A percentile compares a stretch with the other conserved stretches of the same genome.
Evolutionary conservation across 2,329 filamentous ascomycete species (phyloP).

Genomic region (Macroventuria anomochaeta): DNA sequence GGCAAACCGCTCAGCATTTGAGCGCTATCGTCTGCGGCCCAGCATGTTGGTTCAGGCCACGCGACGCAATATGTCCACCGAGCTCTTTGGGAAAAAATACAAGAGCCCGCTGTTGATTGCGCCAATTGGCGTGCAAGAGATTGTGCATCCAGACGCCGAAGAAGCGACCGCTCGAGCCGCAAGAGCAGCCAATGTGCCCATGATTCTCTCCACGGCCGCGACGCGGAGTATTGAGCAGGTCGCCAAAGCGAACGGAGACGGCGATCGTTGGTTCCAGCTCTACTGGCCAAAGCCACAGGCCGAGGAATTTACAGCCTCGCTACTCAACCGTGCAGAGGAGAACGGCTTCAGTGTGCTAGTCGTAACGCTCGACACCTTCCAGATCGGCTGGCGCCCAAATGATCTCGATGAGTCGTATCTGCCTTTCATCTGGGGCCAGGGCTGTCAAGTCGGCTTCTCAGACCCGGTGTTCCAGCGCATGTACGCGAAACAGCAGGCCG

Average conservation of each 20-base stretch:
- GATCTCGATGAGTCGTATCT: slow-evolving; percentile 70
- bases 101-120: slow-evolving; percentile 66
- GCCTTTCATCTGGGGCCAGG: slow-evolving; percentile 61
- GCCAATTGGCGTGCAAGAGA: slow-evolving; percentile 72
- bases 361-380: slow-evolving; percentile 75
- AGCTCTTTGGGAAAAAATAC: slow-evolving; percentile 53
- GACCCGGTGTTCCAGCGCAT: slow-evolving; percentile 47
- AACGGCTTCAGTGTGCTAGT: slow-evolving; percentile 70
- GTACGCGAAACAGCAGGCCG: slow-evolving; percentile 40
- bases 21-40: slow-evolving; percentile 49
- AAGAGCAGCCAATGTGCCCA: slow-evolving; percentile 66
- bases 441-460: slow-evolving; percentile 45
- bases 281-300: slow-evolving; percentile 74
- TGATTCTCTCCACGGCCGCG: slow-evolving; percentile 70
- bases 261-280: slow-evolving; percentile 73
- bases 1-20: slow-evolving; percentile 49
- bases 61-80: slow-evolving; percentile 37
- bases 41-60: slow-evolving; percentile 52
- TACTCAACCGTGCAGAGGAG: slow-evolving; percentile 66
- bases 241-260: slow-evolving; percentile 63
- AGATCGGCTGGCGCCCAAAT: slow-evolving; percentile 70
- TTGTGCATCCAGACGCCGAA: slow-evolving; percentile 71
- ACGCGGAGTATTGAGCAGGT: slow-evolving; percentile 71
- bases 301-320: slow-evolving; percentile 68
- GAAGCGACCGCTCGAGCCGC: slow-evolving; percentile 69